phyloP scores from a whole-genome alignment of 2,329 filamentous ascomycete genomes.

The Aschersonia sp. region DNA sequence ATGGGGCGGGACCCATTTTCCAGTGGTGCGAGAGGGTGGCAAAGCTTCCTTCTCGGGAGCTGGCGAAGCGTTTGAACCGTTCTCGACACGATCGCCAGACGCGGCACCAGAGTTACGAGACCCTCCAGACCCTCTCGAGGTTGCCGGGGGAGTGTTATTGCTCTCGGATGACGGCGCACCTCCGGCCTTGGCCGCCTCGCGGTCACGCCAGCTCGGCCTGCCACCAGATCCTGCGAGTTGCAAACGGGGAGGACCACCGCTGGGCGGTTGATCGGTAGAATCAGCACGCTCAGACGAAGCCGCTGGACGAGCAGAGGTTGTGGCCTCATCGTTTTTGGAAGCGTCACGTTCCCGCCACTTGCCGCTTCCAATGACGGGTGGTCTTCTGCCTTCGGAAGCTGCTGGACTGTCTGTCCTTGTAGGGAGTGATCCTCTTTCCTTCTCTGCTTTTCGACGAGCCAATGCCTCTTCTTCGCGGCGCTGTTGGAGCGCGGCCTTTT shows the following conservation, averaged over 20 bases:
- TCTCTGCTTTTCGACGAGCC: conserved; percentile 56
- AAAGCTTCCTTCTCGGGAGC: conserved; percentile 32
- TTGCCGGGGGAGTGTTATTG: conserved; percentile 28
- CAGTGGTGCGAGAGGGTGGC: conserved; percentile 31
- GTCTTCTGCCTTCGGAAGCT: conserved; percentile 15
- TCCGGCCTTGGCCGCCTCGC: conserved; percentile 39
- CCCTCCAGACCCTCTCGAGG: conserved; percentile 19
- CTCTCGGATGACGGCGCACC: conserved; percentile 12
- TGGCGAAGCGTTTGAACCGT: conserved; percentile 23
- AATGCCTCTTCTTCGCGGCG: conserved; percentile 82
- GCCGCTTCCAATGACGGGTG: conserved; percentile 19
- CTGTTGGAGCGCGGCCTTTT: conserved; percentile 55
- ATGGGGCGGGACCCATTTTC: conserved; percentile 45
- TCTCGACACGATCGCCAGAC: conserved; percentile 29
- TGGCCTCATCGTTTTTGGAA: conserved; percentile 14
- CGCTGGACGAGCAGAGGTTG: conserved; percentile 11
- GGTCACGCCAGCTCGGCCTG: conserved; percentile 61
- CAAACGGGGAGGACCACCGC: conserved; percentile 43
- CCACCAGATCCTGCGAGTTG: conserved; percentile 42
- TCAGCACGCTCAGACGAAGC: conserved; percentile 28
- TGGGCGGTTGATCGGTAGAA: conserved; percentile 26
- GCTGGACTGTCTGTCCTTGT: conserved; percentile 8
- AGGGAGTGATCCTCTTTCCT: conserved; percentile 26
- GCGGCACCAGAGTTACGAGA: conserved; percentile 18
- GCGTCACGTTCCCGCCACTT: conserved; percentile 29